Conservation (phyloP, 495 filamentous ascomycete species). For the Aspergillus heteromorphus region DNA sequence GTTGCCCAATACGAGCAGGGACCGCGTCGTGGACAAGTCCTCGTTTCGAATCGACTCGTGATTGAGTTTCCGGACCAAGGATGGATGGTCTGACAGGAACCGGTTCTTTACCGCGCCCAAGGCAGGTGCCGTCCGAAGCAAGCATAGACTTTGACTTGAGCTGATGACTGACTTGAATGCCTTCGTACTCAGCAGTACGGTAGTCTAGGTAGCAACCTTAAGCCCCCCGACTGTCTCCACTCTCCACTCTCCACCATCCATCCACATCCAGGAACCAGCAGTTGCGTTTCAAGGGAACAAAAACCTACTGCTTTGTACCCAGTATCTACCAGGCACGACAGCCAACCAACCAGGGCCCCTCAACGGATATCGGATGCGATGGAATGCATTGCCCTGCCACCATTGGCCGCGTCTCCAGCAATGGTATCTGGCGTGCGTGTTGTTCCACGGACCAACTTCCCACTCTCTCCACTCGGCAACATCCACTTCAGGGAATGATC, state of each 20-base stretch:
- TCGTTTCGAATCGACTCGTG: not conserved
- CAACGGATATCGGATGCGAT: not conserved
- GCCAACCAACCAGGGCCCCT: not conserved
- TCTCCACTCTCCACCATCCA: no score
- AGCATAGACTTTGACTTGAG: not conserved
- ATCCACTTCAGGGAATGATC: slow-evolving; percentile 8
- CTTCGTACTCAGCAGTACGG: no score
- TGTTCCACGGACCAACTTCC: slow-evolving; percentile 2
- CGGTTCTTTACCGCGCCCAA: not conserved
- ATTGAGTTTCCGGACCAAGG: not conserved
- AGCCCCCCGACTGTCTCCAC: no score
- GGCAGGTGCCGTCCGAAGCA: not conserved
- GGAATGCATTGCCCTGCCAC: not conserved
- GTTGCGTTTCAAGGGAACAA: not conserved
- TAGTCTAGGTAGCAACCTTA: not conserved
- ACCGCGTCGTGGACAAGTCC: not conserved
- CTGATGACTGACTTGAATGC: no score
- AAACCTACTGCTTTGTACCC: not conserved
- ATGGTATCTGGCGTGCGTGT: not conserved
- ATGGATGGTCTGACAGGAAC: not conserved
- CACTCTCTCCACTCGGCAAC: not conserved
- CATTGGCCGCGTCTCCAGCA: slow-evolving; percentile 3
- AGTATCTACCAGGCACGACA: not conserved
- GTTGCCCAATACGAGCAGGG: not conserved
- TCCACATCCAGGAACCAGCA: not conserved